Percentiles rank a stretch among this genome's conserved stretches.
phyloP scores from a whole-genome alignment of 805 yeast species.

The Priceomyces castillae region DNA sequence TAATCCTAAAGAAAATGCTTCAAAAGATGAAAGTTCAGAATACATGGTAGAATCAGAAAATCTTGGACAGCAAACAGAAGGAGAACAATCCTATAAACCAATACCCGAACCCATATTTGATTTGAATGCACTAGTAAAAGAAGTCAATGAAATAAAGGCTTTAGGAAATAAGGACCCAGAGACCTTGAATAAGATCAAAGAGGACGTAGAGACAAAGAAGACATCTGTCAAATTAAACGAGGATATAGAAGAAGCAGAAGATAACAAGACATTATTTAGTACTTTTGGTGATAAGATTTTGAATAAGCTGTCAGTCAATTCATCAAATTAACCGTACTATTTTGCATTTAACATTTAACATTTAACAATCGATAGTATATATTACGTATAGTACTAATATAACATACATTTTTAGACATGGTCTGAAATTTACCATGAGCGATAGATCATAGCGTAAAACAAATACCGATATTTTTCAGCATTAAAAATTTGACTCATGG shows the following conservation, averaged over 20 bases:
- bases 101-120: constrained; percentile 36
- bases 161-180: constrained; percentile 23
- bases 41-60: constrained; percentile 6
- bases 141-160: constrained; percentile 44
- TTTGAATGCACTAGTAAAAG: constrained; percentile 41
- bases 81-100: neutral
- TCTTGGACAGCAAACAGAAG: constrained; percentile 10
- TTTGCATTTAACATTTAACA: too few relatives aligned
- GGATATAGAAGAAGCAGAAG: constrained; percentile 17
- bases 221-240: constrained; percentile 15
- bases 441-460: neutral
- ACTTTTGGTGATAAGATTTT: constrained; percentile 3
- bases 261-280: constrained; percentile 2
- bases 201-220: constrained; percentile 13
- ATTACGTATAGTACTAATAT: too few relatives aligned
- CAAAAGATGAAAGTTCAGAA: constrained; percentile 12
- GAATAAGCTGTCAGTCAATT: neutral
- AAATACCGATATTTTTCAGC: neutral
- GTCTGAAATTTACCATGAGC: neutral
- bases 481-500: constrained; percentile 3
- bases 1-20: constrained; percentile 11
- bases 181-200: constrained; percentile 14
- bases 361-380: too few relatives aligned
- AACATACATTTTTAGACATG: neutral
- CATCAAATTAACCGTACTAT: neutral